Conservation (phyloP, 1,284 basidiomycete genomes). For the Neonothopanus nambi region DNA sequence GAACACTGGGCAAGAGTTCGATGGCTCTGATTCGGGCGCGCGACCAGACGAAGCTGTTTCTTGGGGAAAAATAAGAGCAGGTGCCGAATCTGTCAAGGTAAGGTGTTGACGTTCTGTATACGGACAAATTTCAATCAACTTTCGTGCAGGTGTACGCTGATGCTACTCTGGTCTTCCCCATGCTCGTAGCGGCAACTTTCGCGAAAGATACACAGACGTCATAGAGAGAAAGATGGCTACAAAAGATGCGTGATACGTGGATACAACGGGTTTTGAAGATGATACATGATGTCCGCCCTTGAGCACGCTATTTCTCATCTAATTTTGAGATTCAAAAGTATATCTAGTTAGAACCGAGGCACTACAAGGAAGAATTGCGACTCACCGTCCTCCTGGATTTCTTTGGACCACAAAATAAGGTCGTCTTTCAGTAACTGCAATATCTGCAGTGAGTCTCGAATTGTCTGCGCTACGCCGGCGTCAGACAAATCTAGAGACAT, state of each 20-base stretch:
- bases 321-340: too few relatives aligned
- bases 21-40: conserved; percentile 97
- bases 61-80: conserved; percentile 98
- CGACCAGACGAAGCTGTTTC: conserved; percentile 97
- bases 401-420: conserved; percentile 61
- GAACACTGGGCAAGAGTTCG: conserved; percentile 99
- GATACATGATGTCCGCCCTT: background rate
- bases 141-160: conserved; percentile 65
- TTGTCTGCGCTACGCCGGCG: conserved; percentile 36
- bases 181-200: conserved; percentile 87
- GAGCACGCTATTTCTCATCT: too few relatives aligned
- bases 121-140: background rate
- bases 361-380: conserved; percentile 3
- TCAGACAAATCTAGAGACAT: conserved; percentile 38
- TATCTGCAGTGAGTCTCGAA: conserved; percentile 67
- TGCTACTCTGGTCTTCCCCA: conserved; percentile 88
- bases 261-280: background rate
- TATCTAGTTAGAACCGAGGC: background rate
- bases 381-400: conserved; percentile 48
- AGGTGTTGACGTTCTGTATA: background rate
- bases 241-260: background rate
- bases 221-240: conserved; percentile 5
- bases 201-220: conserved; percentile 45
- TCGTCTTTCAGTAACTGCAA: conserved; percentile 66
- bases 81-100: conserved; percentile 92